Base-by-base conservation (phyloP, 208 protist species). In the Leishmania tarentolae region DNA sequence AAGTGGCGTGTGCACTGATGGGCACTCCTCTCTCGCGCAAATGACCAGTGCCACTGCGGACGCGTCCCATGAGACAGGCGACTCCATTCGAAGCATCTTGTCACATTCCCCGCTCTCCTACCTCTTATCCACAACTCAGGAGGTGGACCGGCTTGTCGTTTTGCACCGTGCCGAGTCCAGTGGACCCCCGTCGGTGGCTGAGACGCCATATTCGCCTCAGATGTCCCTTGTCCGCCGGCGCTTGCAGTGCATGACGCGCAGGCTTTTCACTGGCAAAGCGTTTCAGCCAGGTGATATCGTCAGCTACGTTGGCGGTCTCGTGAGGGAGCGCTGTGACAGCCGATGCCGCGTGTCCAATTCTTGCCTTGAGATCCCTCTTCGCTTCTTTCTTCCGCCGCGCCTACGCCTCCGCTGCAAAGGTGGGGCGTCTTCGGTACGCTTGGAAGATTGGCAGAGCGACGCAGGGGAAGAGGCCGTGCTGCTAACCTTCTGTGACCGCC, bases 241-340 rank as follows among this genome's bases (percentile, higher is more conserved):
- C 1, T 76, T 96, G 61, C 82, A 86, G 69, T 82, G 78, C 66
- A 89, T 96, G 78, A 88, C 79, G 19, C 88, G 83, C 28, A 86
- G 94, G 19, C 83, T 94, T 42, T 96, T 94, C 83, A 85, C 92
- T 21, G 94, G 87, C 4, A 91, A 90, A 63, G n/a, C 89, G 0
- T 97, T 96, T 79, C 85, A 91, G 31, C 44, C 84, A 9, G 94
- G 93, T n/a, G 93, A 94, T 5, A 46, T 94, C 46, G 93, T 97
- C 15, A 90, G 86, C 59, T 81, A 92, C 44, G 79, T 95, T n/a
- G 94, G 94, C 17, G 94, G 94, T 28, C 61, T 90, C n/a, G 86
- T 97, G 66, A 76, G 87, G 17, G 72, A 65, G 0, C 40, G 61
- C 52, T 71, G 42, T 44, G 89, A 95, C 76, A 0, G 68, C 15